Base-by-base conservation (phyloP, 495 filamentous ascomycete genomes). In the Penicillium pancosmium region DNA sequence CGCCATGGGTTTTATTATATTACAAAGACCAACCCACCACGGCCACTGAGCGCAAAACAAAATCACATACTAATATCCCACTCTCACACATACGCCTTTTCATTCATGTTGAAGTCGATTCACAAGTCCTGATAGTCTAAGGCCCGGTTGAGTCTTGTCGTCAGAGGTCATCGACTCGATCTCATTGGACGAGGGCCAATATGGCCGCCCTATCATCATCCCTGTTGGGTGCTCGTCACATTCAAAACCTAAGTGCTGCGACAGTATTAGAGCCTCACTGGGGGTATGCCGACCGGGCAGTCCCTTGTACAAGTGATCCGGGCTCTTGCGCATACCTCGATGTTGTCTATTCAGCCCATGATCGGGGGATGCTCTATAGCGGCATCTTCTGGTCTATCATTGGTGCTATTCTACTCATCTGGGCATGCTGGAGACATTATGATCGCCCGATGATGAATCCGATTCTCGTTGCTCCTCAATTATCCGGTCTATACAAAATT, bases 281-380 rank as follows among this genome's bases (percentile, higher is more conserved):
- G 85, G 86, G 86, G 9, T 89, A 88, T 68, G 73, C 76, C 19
- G 67, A 71, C 34, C 80, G 84, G 43, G 75, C 80, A 5, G 41
- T 86, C 0, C 86, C 86, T 15, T 88, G 85, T 65, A 78, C 74
- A 25, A 85, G 75, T 57, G 85, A 87, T 69, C 58, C 72, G 0
- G 86, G 84, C 5, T 83, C 82, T 4, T 89, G 86, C 68, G 85
- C 73, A 23, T 88, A 88, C 65, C 77, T 88, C 4, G 85, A 87
- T 66, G 73, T 72, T 13, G 84, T 86, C 44, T 89, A 88, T 67
- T 69, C 68, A 23, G 77, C 78, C 36, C 86, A 89, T 60, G 83
- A 86, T 59, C 52, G 74, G 18, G 79, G 77, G 6, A 86, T 88
- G 80, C 62, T 85, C 11, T 88, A 88, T 62, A 80, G 77, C 7